Percentiles rank a stretch among this genome's conserved stretches.
These are phyloP conservation scores for Teunomyces lycoperdinae DNA, from an alignment of 805 yeast species.

Conservation along the genomic window DNA sequence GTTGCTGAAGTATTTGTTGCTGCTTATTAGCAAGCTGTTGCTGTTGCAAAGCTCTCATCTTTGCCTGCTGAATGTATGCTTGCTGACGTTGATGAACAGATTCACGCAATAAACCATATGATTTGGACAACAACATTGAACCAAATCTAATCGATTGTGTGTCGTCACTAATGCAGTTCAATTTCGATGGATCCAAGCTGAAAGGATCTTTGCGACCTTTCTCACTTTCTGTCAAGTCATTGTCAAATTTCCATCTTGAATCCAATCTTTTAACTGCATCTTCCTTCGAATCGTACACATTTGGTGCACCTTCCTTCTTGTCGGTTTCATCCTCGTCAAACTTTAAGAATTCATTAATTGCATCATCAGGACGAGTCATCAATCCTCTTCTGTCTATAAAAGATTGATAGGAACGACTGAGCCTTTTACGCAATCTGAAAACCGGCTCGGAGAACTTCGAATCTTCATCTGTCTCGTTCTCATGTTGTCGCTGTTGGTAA, in stretches of 20 bases:
- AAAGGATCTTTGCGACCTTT: conserved; percentile 46
- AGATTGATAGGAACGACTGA: conserved; percentile 65
- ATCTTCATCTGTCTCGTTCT: conserved; percentile 19
- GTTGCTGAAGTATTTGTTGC: not conserved
- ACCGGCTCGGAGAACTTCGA: conserved; percentile 46
- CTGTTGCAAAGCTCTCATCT: conserved; percentile 41
- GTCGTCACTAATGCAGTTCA: conserved; percentile 78
- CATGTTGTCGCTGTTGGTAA: conserved; percentile 13
- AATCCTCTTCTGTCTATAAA: conserved; percentile 75
- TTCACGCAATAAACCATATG: conserved; percentile 76
- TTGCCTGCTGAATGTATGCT: conserved; percentile 47
- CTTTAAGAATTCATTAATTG: conserved; percentile 41
- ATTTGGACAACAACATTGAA: conserved; percentile 82
- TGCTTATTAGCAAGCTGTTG: conserved; percentile 27
- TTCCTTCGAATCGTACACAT: conserved; percentile 44
- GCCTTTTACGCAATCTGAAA: conserved; percentile 67
- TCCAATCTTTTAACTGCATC: conserved; percentile 49
- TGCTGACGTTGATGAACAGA: conserved; percentile 69
- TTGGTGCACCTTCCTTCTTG: conserved; percentile 12
- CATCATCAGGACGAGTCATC: conserved; percentile 30
- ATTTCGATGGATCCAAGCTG: conserved; percentile 73
- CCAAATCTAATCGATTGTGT: conserved; percentile 92
- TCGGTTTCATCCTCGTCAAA: conserved; percentile 27
- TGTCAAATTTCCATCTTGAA: conserved; percentile 68
- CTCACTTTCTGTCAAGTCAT: conserved; percentile 46